These are phyloP conservation scores for Chlamydomonas eustigma DNA, from an alignment of 139 green algal species.

Conservation along the genomic window DNA sequence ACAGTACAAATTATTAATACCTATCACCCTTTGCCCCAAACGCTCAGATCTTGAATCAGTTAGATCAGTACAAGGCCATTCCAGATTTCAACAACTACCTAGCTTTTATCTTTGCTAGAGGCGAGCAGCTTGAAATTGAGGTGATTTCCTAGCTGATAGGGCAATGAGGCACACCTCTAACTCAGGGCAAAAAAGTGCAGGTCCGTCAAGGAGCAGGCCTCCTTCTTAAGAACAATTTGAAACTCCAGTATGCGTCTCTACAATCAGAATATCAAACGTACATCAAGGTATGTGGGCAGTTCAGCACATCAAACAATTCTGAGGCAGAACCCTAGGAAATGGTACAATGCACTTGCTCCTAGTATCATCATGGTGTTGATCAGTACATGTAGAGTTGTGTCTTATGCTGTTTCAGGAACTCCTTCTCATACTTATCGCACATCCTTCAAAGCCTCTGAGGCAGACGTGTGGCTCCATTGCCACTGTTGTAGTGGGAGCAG, in stretches of 20 bases:
- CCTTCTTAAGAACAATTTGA: slow-evolving; percentile 95
- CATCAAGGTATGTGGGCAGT: slow-evolving; percentile 64
- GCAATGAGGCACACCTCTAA: too few relatives aligned
- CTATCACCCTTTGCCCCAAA: not conserved
- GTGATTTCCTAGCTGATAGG: too few relatives aligned
- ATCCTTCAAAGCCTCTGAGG: slow-evolving; percentile 59
- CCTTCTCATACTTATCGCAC: slow-evolving; percentile 68
- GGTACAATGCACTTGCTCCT: too few relatives aligned
- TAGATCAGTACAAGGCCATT: slow-evolving; percentile 68
- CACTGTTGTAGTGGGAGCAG: slow-evolving; percentile 47
- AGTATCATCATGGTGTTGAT: too few relatives aligned
- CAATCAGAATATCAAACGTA: slow-evolving; percentile 46
- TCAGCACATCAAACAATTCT: too few relatives aligned
- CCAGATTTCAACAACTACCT: slow-evolving; percentile 97
- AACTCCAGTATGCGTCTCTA: slow-evolving; percentile 44
- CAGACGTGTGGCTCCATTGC: slow-evolving; percentile 71
- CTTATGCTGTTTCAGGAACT: too few relatives aligned
- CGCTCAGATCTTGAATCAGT: slow-evolving; percentile 80
- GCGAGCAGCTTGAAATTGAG: slow-evolving; percentile 63
- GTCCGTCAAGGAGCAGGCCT: slow-evolving; percentile 89
- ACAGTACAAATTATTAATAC: not conserved
- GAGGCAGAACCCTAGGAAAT: too few relatives aligned
- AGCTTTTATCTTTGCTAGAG: slow-evolving; percentile 77
- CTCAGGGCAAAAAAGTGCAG: too few relatives aligned
- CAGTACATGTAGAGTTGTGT: too few relatives aligned